A percentile compares a stretch with the other conserved stretches of the same genome.
phyloP scores from a whole-genome alignment of 345 rosid genomes.

The Cardamine resedifolia region DNA sequence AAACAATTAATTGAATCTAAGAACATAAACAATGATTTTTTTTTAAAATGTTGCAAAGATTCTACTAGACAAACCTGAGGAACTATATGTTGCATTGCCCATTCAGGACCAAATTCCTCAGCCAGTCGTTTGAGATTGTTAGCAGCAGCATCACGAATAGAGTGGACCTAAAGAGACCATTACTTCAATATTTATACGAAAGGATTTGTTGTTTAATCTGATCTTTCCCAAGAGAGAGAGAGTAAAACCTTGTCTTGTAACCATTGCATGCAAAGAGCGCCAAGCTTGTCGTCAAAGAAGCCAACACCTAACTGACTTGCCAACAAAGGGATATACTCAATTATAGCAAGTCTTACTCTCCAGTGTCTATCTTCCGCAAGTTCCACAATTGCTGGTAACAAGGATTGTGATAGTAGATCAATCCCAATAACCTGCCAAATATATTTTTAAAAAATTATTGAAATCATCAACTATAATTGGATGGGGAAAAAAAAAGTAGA shows the following conservation, averaged over 20 bases:
- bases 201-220: not conserved
- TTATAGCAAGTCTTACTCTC: constrained; percentile 95
- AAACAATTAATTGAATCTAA: not conserved
- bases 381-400: constrained; percentile 93
- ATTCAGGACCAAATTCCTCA: constrained; percentile 84
- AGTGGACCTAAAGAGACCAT: constrained; percentile 53
- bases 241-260: constrained; percentile 80
- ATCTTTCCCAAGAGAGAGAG: not conserved
- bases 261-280: constrained; percentile 98
- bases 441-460: not conserved
- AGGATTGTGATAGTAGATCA: constrained; percentile 85
- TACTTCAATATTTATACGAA: not conserved
- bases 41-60: not conserved
- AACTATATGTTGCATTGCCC: constrained; percentile 89
- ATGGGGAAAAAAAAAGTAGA: not conserved
- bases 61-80: constrained; percentile 59
- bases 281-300: constrained; percentile 91
- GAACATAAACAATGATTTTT: not conserved
- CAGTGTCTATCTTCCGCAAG: constrained; percentile 98
- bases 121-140: constrained; percentile 82
- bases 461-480: not conserved
- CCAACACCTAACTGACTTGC: constrained; percentile 96
- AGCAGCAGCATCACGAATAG: constrained; percentile 89
- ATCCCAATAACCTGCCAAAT: constrained; percentile 84
- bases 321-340: constrained; percentile 89